A percentile compares a stretch with the other conserved stretches of the same genome.
phyloP scores from a whole-genome alignment of 2,329 filamentous ascomycete species.

The Aspergillus calidoustus region DNA sequence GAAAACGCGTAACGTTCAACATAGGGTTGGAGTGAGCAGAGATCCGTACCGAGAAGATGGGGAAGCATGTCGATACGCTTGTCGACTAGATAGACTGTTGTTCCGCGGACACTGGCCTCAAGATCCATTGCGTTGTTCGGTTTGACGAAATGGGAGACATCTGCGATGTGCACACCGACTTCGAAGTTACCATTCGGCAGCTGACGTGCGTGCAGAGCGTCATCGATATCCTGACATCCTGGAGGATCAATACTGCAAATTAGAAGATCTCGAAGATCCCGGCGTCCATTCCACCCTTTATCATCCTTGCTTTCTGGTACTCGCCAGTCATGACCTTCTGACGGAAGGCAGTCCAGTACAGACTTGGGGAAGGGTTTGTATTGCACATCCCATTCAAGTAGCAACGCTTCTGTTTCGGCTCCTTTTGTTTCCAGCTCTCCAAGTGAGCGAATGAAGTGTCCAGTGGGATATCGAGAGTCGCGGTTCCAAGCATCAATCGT shows the following conservation, averaged over 20 bases:
- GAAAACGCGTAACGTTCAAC: constrained; percentile 94
- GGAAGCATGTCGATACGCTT: constrained; percentile 99
- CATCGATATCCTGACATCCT: constrained; percentile 97
- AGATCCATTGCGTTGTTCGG: constrained; percentile 96
- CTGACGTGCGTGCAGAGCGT: constrained; percentile 84
- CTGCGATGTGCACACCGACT: constrained; percentile 96
- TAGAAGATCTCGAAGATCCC: constrained; percentile 81
- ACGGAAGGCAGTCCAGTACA: constrained; percentile 88
- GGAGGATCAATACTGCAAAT: constrained; percentile 98
- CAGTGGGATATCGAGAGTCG: constrained; percentile 87
- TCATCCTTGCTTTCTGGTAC: constrained; percentile 81
- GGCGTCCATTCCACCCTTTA: constrained; percentile 82
- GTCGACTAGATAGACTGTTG: constrained; percentile 95
- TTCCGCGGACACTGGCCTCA: constrained; percentile 91
- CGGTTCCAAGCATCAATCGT: constrained; percentile 96
- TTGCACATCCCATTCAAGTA: constrained; percentile 96
- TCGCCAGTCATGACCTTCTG: constrained; percentile 91
- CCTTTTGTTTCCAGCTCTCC: constrained; percentile 95
- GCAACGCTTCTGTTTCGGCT: constrained; percentile 93
- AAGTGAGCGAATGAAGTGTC: constrained; percentile 90
- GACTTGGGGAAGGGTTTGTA: constrained; percentile 97
- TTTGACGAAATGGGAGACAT: constrained; percentile 99
- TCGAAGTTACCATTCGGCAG: constrained; percentile 93
- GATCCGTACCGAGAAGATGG: constrained; percentile 90
- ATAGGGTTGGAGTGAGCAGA: constrained; percentile 95